Percentiles rank a stretch among this genome's conserved stretches.
Evolutionary conservation across 768 basidiomycete species (phyloP).

Genomic region (Xerocomellus chrysenteron): DNA sequence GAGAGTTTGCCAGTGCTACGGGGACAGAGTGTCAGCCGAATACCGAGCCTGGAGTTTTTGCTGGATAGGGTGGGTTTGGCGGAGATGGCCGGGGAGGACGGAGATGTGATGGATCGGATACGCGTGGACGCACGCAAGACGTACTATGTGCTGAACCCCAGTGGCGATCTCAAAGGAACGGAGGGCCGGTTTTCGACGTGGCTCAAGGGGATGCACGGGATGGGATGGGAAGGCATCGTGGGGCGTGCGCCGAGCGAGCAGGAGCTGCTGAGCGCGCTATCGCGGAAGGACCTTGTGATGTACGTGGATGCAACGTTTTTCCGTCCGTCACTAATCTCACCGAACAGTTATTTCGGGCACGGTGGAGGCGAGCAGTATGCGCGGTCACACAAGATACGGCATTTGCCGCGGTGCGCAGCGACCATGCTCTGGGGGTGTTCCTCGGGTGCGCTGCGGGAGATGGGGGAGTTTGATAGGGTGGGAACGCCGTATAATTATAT

Average conservation of each 20-base stretch:
- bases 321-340: neutral
- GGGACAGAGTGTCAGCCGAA: slow-evolving; percentile 85
- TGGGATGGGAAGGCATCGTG: slow-evolving; percentile 83
- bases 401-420: slow-evolving; percentile 82
- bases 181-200: slow-evolving; percentile 81
- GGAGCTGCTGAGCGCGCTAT: slow-evolving; percentile 73
- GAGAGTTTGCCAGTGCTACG: slow-evolving; percentile 88
- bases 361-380: slow-evolving; percentile 95
- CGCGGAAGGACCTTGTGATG: slow-evolving; percentile 84
- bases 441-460: slow-evolving; percentile 81
- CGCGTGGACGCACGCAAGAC: slow-evolving; percentile 65
- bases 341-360: slow-evolving; percentile 89
- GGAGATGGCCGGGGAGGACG: slow-evolving; percentile 31
- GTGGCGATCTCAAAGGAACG: slow-evolving; percentile 83
- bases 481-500: slow-evolving; percentile 96
- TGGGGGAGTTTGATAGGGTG: slow-evolving; percentile 90
- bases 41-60: slow-evolving; percentile 87
- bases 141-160: slow-evolving; percentile 89
- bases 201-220: slow-evolving; percentile 65
- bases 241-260: slow-evolving; percentile 81
- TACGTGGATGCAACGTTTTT: slow-evolving; percentile 43
- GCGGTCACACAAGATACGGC: slow-evolving; percentile 80
- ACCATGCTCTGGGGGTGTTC: slow-evolving; percentile 99
- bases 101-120: slow-evolving; percentile 43
- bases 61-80: slow-evolving; percentile 75